Percentiles rank a stretch among this genome's conserved stretches.
phyloP scores from a whole-genome alignment of 78 protist species.

The Creolimax fragrantissima region DNA sequence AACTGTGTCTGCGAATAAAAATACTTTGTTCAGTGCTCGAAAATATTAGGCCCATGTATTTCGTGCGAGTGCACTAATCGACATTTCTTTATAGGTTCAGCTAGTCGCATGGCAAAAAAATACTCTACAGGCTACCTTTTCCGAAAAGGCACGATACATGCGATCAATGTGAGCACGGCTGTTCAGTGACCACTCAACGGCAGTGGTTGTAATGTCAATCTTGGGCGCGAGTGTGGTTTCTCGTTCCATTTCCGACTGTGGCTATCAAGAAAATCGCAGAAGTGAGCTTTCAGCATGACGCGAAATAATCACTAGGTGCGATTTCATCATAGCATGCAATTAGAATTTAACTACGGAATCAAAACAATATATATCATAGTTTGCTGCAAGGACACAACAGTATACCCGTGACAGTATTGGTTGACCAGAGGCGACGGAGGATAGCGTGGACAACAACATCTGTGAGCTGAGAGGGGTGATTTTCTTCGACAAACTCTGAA shows the following conservation, averaged over 20 bases:
- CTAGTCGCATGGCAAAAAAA: no score
- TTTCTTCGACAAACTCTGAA: background rate
- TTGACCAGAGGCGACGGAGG: background rate
- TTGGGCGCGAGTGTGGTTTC: background rate
- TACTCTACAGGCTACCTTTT: no score
- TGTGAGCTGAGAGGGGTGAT: background rate
- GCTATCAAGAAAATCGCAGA: no score
- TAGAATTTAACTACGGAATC: no score
- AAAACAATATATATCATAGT: no score
- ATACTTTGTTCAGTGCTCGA: background rate
- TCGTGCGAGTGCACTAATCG: background rate
- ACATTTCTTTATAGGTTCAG: no score
- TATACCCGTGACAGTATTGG: background rate
- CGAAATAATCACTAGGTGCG: no score
- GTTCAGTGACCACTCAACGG: background rate
- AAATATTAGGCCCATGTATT: background rate
- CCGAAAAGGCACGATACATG: background rate
- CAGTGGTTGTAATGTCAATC: background rate
- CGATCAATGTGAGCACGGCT: background rate
- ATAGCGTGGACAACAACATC: background rate
- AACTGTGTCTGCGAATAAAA: background rate
- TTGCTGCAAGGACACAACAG: no score
- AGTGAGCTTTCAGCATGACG: no score
- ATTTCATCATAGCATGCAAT: no score
- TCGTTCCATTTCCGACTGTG: background rate